Evolutionary conservation across 768 basidiomycete genomes (phyloP).

Genomic region (Psilocybe sp.): DNA sequence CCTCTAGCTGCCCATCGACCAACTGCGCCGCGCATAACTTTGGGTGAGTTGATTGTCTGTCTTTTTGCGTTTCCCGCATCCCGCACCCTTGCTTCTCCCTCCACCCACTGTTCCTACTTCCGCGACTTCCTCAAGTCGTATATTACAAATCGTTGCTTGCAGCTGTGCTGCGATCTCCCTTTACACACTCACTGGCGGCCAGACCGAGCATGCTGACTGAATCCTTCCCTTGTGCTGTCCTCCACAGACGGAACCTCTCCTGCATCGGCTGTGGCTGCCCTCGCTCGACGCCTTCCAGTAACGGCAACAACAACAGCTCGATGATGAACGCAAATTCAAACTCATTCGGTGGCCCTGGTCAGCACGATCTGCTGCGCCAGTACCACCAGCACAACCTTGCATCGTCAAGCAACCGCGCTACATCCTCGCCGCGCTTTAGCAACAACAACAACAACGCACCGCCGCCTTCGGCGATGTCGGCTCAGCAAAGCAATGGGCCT

Average conservation of each 20-base stretch:
- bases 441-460: too few species aligned
- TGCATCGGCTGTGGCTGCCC: constrained; percentile 79
- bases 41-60: constrained; percentile 53
- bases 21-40: constrained; percentile 84
- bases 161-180: constrained; percentile 1
- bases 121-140: neutral
- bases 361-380: constrained; percentile 1
- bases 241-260: constrained; percentile 67
- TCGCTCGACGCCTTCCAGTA: constrained; percentile 30
- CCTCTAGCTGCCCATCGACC: constrained; percentile 52
- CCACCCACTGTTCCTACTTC: constrained; percentile 7
- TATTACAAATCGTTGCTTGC: constrained; percentile 9
- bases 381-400: neutral
- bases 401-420: too few species aligned
- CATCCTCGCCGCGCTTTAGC: too few species aligned
- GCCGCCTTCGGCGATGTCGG: too few species aligned
- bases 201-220: constrained; percentile 40
- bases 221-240: constrained; percentile 45
- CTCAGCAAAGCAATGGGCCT: too few species aligned
- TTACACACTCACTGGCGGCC: too few species aligned
- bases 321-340: too few species aligned
- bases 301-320: constrained; percentile 12
- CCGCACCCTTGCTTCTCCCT: constrained; percentile 2
- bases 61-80: constrained; percentile 8
- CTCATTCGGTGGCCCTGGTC: too few species aligned